Conservation (phyloP, 2,329 filamentous ascomycete species). For the Paraconiothyrium brasiliense region DNA sequence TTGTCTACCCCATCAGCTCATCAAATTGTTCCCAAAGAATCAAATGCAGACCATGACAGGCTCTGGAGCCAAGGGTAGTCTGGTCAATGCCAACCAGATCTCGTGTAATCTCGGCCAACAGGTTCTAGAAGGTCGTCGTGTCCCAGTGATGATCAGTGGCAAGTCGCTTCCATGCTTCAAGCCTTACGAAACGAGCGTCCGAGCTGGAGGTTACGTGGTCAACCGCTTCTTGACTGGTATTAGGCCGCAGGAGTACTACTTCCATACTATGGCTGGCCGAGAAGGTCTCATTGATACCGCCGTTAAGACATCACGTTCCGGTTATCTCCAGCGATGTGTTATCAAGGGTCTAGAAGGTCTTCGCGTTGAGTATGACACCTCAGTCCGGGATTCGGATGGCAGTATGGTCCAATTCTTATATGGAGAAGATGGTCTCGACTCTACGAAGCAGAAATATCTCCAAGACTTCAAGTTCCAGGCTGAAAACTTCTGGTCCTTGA, state of each 20-base stretch:
- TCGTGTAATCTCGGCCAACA: constrained; percentile 98
- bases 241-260: constrained; percentile 96
- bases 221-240: constrained; percentile 98
- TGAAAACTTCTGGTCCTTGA: constrained; percentile 83
- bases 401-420: constrained; percentile 95
- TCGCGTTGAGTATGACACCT: constrained; percentile 90
- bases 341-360: constrained; percentile 99
- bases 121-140: constrained; percentile 91
- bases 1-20: constrained; percentile 82
- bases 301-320: constrained; percentile 96
- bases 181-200: constrained; percentile 86
- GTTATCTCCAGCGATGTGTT: constrained; percentile 94
- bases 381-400: constrained; percentile 92
- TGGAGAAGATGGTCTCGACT: constrained; percentile 93
- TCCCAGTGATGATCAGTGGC: constrained; percentile 96
- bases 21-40: constrained; percentile 93
- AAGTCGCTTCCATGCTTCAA: constrained; percentile 95
- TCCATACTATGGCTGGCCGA: constrained; percentile 98
- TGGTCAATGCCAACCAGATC: constrained; percentile 96
- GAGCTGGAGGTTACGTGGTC: constrained; percentile 92
- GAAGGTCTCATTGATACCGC: constrained; percentile 99
- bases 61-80: constrained; percentile 91
- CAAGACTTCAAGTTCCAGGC: constrained; percentile 90
- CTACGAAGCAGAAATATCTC: constrained; percentile 92
- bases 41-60: constrained; percentile 99